These are phyloP conservation scores for Phytopythium cucurbitacearum DNA, from an alignment of 352 stramenopile species.

Conservation along the genomic window DNA sequence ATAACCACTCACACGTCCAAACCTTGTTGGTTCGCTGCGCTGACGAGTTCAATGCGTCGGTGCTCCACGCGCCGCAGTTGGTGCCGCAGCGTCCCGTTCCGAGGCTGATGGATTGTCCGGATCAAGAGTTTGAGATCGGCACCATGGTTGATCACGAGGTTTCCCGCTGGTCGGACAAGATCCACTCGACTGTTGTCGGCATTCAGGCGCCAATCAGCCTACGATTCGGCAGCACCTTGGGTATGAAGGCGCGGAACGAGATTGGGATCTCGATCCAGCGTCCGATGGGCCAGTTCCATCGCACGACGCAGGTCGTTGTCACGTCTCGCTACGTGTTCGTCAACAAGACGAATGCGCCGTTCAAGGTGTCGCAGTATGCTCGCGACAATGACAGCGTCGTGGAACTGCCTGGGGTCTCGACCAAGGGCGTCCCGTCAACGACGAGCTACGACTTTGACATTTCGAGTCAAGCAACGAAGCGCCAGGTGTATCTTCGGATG, in stretches of 20 bases:
- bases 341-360: slow-evolving; percentile 72
- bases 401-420: slow-evolving; percentile 44
- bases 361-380: slow-evolving; percentile 72
- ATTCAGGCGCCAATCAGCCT: slow-evolving; percentile 79
- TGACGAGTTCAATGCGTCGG: slow-evolving; percentile 37
- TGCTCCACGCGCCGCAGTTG: slow-evolving; percentile 57
- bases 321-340: slow-evolving; percentile 86
- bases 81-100: slow-evolving; percentile 65
- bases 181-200: slow-evolving; percentile 80
- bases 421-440: slow-evolving; percentile 26
- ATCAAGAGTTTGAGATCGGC: slow-evolving; percentile 82
- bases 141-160: slow-evolving; percentile 83
- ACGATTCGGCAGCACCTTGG: slow-evolving; percentile 69
- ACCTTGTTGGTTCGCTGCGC: slow-evolving; percentile 72
- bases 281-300: slow-evolving; percentile 81
- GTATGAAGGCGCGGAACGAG: slow-evolving; percentile 65
- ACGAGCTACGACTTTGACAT: slow-evolving; percentile 74
- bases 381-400: slow-evolving; percentile 59
- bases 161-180: slow-evolving; percentile 83
- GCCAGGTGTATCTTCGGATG: slow-evolving; percentile 72
- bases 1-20: slow-evolving; percentile 86
- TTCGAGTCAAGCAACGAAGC: slow-evolving; percentile 40
- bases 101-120: slow-evolving; percentile 79
- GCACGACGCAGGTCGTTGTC: slow-evolving; percentile 83
- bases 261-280: slow-evolving; percentile 85